phyloP scores from a whole-genome alignment of 495 filamentous ascomycete species.

The Apiosordaria backusii region DNA sequence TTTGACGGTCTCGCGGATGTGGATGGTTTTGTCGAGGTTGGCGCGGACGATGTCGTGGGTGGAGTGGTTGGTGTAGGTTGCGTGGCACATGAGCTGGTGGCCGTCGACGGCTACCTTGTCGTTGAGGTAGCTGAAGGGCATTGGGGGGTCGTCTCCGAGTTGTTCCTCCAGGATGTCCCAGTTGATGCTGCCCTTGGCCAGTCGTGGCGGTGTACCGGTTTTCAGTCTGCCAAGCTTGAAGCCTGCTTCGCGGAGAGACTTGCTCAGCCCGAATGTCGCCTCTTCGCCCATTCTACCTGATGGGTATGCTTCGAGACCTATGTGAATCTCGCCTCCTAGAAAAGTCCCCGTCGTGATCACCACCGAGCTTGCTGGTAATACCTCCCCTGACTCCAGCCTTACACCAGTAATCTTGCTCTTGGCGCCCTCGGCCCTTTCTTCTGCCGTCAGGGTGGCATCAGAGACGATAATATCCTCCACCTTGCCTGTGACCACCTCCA shows the following conservation, averaged over 20 bases:
- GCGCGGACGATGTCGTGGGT: conserved; percentile 80
- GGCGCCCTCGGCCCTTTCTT: conserved; percentile 45
- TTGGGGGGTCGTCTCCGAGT: conserved; percentile 77
- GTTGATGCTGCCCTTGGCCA: conserved; percentile 80
- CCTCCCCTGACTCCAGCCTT: conserved; percentile 81
- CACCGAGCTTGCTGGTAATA: conserved; percentile 74
- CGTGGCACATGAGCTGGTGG: conserved; percentile 80
- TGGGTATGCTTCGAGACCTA: conserved; percentile 78
- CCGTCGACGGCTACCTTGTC: conserved; percentile 67
- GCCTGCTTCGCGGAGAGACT: conserved; percentile 82
- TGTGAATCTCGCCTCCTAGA: conserved; percentile 93
- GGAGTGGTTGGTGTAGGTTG: conserved; percentile 76
- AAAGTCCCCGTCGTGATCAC: conserved; percentile 97
- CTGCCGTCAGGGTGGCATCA: not conserved
- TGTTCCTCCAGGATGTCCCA: conserved; percentile 69
- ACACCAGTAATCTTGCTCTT: conserved; percentile 81
- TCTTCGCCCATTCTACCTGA: conserved; percentile 92
- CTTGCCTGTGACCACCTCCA: conserved; percentile 77
- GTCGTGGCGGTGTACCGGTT: conserved; percentile 88
- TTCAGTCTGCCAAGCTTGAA: conserved; percentile 90
- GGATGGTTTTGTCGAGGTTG: conserved; percentile 88
- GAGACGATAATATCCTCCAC: conserved; percentile 83
- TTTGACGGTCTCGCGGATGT: conserved; percentile 93
- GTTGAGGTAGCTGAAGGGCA: conserved; percentile 90
- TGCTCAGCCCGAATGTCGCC: conserved; percentile 89